Evolutionary conservation across 2,329 filamentous ascomycete species (phyloP).

Genomic region (Camptophora hylomeconis): DNA sequence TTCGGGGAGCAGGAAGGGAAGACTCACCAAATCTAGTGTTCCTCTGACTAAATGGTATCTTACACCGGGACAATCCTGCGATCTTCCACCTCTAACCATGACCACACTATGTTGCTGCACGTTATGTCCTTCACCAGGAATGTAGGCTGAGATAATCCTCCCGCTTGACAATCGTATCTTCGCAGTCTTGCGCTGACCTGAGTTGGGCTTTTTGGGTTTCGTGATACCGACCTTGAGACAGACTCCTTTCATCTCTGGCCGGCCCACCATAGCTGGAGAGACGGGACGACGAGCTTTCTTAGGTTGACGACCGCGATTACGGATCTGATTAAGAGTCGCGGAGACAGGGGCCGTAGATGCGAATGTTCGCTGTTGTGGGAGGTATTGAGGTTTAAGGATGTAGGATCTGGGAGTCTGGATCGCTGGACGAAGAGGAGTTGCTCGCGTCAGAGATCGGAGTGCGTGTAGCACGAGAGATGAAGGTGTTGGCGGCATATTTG

Average conservation of each 20-base stretch:
- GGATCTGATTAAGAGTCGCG: constrained; percentile 62
- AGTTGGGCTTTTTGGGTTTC: constrained; percentile 98
- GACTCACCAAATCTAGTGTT: constrained; percentile 77
- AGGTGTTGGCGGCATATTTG: constrained; percentile 21
- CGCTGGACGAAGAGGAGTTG: constrained; percentile 16
- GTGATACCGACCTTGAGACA: constrained; percentile 88
- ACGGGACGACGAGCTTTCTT: constrained; percentile 75
- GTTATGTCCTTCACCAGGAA: constrained; percentile 95
- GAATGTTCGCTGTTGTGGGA: constrained; percentile 31
- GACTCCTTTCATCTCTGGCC: constrained; percentile 85
- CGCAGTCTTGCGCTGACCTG: constrained; percentile 88
- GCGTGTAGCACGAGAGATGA: constrained; percentile 23
- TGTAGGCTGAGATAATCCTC: constrained; percentile 80
- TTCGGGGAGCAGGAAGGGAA: neutral
- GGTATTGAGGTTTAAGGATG: constrained; percentile 13
- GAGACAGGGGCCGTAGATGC: constrained; percentile 43
- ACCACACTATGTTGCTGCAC: constrained; percentile 98
- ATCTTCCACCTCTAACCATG: constrained; percentile 79
- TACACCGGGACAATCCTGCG: constrained; percentile 97
- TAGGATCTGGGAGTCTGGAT: constrained; percentile 23
- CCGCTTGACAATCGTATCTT: constrained; percentile 81
- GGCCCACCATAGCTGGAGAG: constrained; percentile 58
- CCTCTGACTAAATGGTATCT: constrained; percentile 88
- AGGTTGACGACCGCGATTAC: constrained; percentile 61
- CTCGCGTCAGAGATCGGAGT: constrained; percentile 22